These are phyloP conservation scores for Cyberlindnera mrakii DNA, from an alignment of 805 yeast genomes.

Conservation along the genomic window DNA sequence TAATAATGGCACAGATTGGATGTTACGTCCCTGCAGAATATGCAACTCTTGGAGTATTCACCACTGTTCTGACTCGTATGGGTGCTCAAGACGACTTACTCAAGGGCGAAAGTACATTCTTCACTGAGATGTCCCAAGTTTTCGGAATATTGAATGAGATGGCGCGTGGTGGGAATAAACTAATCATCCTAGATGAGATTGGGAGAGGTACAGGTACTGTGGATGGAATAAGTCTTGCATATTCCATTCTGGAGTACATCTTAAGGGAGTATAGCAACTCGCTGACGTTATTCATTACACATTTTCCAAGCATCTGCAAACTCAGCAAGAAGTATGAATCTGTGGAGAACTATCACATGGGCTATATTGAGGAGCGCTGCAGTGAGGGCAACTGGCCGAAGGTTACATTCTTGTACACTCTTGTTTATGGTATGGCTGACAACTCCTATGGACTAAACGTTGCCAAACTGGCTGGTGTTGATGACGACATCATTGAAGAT, in stretches of 20 bases:
- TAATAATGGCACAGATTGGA: conserved; percentile 83
- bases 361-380: conserved; percentile 41
- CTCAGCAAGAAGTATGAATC: conserved; percentile 53
- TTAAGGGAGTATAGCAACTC: conserved; percentile 51
- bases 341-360: conserved; percentile 85
- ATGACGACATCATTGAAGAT: conserved; percentile 78
- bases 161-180: conserved; percentile 49
- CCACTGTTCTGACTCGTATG: conserved; percentile 87
- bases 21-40: conserved; percentile 77
- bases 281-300: conserved; percentile 90
- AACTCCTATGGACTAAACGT: conserved; percentile 97
- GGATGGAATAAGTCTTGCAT: conserved; percentile 96
- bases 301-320: conserved; percentile 87
- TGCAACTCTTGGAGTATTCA: conserved; percentile 78
- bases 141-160: conserved; percentile 67
- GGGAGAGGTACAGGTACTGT: conserved; percentile 81
- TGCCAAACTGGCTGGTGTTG: conserved; percentile 91
- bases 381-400: conserved; percentile 39
- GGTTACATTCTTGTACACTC: conserved; percentile 83
- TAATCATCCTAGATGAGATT: conserved; percentile 86
- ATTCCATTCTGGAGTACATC: conserved; percentile 86
- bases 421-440: conserved; percentile 85
- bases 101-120: conserved; percentile 92
- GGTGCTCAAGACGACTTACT: conserved; percentile 98
- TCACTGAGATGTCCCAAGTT: conserved; percentile 94